Percentiles rank a stretch among this genome's conserved stretches.
phyloP scores from a whole-genome alignment of 2,329 filamentous ascomycete genomes.

The Ophiostoma quercus region DNA sequence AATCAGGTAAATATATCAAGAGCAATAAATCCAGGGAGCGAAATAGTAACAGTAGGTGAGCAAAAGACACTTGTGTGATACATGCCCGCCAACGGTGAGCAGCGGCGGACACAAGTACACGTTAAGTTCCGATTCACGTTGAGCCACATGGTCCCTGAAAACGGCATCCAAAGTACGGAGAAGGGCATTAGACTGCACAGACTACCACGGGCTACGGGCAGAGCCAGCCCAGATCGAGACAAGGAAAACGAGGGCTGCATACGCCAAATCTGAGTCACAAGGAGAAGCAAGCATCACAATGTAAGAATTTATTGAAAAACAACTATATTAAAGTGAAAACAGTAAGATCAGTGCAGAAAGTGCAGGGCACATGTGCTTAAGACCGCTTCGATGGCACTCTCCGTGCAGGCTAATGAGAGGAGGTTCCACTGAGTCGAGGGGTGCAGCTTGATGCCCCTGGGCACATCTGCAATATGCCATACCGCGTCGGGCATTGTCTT shows the following conservation, averaged over 20 bases:
- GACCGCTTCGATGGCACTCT: conserved; percentile 12
- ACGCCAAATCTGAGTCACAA: conserved; percentile 22
- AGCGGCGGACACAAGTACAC: not conserved
- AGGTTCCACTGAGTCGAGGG: not conserved
- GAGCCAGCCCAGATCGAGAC: conserved; percentile 20
- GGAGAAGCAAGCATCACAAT: not conserved
- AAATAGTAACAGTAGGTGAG: not conserved
- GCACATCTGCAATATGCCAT: not conserved
- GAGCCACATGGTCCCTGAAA: conserved; percentile 1
- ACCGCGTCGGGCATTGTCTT: not conserved
- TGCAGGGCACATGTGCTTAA: not conserved
- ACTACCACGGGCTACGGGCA: conserved; percentile 10
- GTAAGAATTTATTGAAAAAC: not conserved
- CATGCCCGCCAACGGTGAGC: not conserved
- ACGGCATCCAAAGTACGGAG: conserved; percentile 5
- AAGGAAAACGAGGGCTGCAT: conserved; percentile 15
- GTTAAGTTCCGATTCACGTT: not conserved
- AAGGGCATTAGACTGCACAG: not conserved
- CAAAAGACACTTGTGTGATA: not conserved
- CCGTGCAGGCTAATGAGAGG: not conserved
- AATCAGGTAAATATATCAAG: not conserved
- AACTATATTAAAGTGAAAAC: not conserved
- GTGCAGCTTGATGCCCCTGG: not conserved
- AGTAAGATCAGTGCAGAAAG: not conserved
- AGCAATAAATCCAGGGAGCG: not conserved